phyloP scores from a whole-genome alignment of 768 basidiomycete species.

The Russula brevipes region DNA sequence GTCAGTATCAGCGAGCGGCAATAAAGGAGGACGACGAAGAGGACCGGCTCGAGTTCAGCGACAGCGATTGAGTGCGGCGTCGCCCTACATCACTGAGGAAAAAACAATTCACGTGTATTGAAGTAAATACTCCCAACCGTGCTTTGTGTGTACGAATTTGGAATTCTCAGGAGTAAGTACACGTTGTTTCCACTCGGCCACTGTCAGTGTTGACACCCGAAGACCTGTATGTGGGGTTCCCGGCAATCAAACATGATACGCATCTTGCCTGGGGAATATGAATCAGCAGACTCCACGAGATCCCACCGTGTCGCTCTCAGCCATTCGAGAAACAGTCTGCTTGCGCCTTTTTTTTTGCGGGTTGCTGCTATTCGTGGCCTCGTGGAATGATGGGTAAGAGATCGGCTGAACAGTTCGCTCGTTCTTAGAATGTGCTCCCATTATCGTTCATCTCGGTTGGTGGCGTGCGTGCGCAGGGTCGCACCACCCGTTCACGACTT shows the following conservation, averaged over 20 bases:
- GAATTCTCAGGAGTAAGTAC: conserved; percentile 19
- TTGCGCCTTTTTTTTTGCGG: conserved; percentile 54
- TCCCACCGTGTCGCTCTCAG: conserved; percentile 46
- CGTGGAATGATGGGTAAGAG: too few species aligned
- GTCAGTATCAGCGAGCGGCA: conserved; percentile 73
- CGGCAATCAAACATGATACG: conserved; percentile 42
- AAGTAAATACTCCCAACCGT: conserved; percentile 14
- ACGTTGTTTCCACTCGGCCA: conserved; percentile 16
- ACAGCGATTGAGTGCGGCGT: conserved; percentile 60
- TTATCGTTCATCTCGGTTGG: conserved; percentile 54
- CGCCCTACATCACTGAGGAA: conserved; percentile 1
- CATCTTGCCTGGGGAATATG: conserved; percentile 34
- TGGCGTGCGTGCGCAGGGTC: conserved; percentile 69
- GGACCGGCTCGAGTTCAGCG: conserved; percentile 68
- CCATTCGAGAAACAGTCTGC: conserved; percentile 70
- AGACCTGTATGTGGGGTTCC: conserved; percentile 42
- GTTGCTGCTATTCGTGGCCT: neutral
- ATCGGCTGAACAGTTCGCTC: too few species aligned
- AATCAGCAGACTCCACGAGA: conserved; percentile 29
- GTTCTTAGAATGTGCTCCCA: conserved; percentile 44
- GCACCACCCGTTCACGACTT: conserved; percentile 63
- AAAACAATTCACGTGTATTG: conserved; percentile 10
- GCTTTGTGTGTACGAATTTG: conserved; percentile 3
- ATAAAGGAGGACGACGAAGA: conserved; percentile 59
- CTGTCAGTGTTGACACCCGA: conserved; percentile 56